Evolutionary conservation across 495 filamentous ascomycete genomes (phyloP).

Genomic region (Penicillium soppii): DNA sequence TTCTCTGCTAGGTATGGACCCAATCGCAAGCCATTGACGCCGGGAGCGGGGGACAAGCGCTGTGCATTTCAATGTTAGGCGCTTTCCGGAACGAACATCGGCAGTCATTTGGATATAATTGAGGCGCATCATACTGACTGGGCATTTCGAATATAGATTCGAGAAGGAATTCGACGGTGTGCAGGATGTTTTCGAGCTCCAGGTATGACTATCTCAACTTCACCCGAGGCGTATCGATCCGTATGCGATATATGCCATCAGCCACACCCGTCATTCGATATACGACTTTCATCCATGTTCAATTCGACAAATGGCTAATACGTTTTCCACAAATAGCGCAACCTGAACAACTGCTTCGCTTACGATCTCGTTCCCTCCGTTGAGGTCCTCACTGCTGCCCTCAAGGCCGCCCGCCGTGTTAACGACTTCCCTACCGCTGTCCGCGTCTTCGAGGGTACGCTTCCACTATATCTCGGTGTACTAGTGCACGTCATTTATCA

Average conservation of each 20-base stretch:
- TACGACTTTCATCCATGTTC: not conserved
- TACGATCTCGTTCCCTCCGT: slow-evolving; percentile 98
- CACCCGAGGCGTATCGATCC: slow-evolving; percentile 1
- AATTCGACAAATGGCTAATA: slow-evolving; percentile 6
- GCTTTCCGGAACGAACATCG: slow-evolving; percentile 12
- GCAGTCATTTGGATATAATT: slow-evolving; percentile 1
- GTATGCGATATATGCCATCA: slow-evolving; percentile 8
- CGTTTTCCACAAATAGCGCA: slow-evolving; percentile 61
- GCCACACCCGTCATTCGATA: slow-evolving; percentile 1
- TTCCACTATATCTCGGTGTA: not conserved
- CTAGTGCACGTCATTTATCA: not conserved
- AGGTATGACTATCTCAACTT: slow-evolving; percentile 59
- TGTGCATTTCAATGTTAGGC: slow-evolving; percentile 1
- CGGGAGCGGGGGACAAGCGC: slow-evolving; percentile 3
- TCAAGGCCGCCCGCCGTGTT: slow-evolving; percentile 89
- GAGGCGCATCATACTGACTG: slow-evolving; percentile 18
- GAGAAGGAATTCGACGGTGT: slow-evolving; percentile 98
- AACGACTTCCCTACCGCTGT: slow-evolving; percentile 99
- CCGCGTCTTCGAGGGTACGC: slow-evolving; percentile 92
- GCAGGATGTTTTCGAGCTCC: slow-evolving; percentile 99
- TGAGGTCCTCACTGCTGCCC: slow-evolving; percentile 85
- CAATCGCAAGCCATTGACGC: slow-evolving; percentile 30
- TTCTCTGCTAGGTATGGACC: slow-evolving; percentile 89
- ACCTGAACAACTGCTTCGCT: slow-evolving; percentile 99
- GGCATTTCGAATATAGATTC: slow-evolving; percentile 62